Conservation (phyloP, 2,329 filamentous ascomycete genomes). For the Diaporthe amygdali region DNA sequence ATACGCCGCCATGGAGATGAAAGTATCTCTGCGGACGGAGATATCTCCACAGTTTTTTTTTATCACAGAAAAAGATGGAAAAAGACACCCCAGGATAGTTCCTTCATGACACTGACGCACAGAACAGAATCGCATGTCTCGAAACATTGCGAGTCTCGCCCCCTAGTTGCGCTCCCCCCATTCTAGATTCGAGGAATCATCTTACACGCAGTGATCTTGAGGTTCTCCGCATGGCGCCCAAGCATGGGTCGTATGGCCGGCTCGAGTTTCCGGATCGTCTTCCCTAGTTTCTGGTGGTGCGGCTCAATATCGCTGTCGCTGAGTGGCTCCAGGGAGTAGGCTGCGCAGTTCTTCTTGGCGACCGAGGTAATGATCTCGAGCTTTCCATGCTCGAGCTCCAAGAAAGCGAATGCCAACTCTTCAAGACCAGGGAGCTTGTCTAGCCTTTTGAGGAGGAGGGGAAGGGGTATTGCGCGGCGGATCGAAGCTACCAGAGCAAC, state of each 20-base stretch:
- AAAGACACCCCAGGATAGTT: background rate
- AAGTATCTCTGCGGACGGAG: too few relatives aligned
- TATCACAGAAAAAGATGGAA: too few relatives aligned
- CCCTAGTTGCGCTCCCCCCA: too few relatives aligned
- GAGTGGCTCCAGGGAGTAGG: background rate
- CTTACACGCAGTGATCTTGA: background rate
- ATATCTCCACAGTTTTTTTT: too few relatives aligned
- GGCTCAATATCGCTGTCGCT: background rate
- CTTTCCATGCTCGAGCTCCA: background rate
- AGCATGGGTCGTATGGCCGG: background rate
- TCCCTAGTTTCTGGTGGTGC: background rate
- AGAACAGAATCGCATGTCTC: background rate
- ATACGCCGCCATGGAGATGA: too few relatives aligned
- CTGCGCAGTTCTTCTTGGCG: background rate
- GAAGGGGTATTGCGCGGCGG: background rate
- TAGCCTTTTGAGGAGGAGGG: background rate
- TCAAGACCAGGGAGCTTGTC: background rate
- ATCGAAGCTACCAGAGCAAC: background rate
- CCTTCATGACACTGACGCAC: background rate
- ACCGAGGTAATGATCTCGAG: background rate
- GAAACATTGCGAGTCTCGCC: background rate
- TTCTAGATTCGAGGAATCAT: background rate
- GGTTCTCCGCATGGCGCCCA: background rate
- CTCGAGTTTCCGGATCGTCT: background rate
- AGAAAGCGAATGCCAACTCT: background rate